Evolutionary conservation across 192 early-diverging fungal species (phyloP).

Genomic region (Coemansia sp.): DNA sequence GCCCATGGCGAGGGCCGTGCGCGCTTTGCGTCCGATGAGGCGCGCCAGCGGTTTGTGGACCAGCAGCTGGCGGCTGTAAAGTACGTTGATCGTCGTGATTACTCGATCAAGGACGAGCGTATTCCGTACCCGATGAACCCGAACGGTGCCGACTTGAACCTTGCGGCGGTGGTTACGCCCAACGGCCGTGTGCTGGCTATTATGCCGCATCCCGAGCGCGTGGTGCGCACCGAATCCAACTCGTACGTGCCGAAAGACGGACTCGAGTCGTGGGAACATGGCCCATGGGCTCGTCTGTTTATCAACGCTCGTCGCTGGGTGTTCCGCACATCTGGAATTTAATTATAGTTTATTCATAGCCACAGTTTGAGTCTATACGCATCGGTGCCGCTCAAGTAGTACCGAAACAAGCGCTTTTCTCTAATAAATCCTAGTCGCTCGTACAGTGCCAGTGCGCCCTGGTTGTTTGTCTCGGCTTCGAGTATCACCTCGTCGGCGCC

Average conservation of each 20-base stretch:
- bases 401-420: constrained; percentile 86
- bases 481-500: constrained; percentile 82
- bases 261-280: constrained; percentile 46
- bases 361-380: constrained; percentile 81
- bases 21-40: constrained; percentile 58
- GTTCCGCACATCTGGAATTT: constrained; percentile 13
- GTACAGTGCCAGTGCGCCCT: constrained; percentile 80
- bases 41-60: constrained; percentile 44
- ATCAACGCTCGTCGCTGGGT: constrained; percentile 90
- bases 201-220: constrained; percentile 99
- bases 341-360: constrained; percentile 13
- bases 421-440: constrained; percentile 87
- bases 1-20: constrained; percentile 98
- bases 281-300: constrained; percentile 93
- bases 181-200: constrained; percentile 89
- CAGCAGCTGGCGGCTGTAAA: constrained; percentile 63
- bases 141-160: constrained; percentile 84
- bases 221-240: constrained; percentile 78
- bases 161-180: constrained; percentile 80
- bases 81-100: constrained; percentile 76
- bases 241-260: constrained; percentile 72
- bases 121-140: constrained; percentile 96
- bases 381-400: constrained; percentile 93
- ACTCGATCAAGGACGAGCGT: constrained; percentile 60
- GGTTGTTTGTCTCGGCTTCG: constrained; percentile 89